These are phyloP conservation scores for Phytophthora pluvialis DNA, from an alignment of 352 stramenopile species.

Conservation along the genomic window DNA sequence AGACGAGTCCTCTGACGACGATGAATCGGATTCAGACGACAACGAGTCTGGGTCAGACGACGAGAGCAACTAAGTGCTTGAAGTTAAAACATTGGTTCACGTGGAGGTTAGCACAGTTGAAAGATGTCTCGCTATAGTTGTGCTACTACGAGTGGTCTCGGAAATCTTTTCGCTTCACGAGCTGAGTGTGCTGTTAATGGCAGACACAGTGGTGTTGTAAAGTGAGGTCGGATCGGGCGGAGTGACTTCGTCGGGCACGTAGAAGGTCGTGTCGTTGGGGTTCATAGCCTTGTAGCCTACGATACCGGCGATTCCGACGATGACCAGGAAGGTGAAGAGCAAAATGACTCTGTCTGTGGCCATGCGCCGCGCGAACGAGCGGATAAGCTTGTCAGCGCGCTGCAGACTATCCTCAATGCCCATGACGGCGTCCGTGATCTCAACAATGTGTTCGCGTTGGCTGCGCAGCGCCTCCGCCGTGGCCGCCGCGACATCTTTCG, in stretches of 20 bases:
- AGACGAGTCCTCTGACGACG: conserved; percentile 31
- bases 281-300: conserved; percentile 87
- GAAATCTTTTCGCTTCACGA: conserved; percentile 32
- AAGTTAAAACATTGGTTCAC: conserved; percentile 26
- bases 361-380: conserved; percentile 82
- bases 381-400: conserved; percentile 85
- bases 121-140: conserved; percentile 11
- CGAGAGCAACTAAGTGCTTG: conserved; percentile 15
- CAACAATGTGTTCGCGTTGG: conserved; percentile 88
- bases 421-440: conserved; percentile 90
- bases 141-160: no score
- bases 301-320: conserved; percentile 80
- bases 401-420: conserved; percentile 81
- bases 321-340: conserved; percentile 81
- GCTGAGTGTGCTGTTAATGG: conserved; percentile 63
- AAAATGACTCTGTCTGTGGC: conserved; percentile 85
- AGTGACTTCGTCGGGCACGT: conserved; percentile 86
- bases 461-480: conserved; percentile 81
- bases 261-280: conserved; percentile 79
- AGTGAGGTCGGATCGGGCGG: conserved; percentile 72
- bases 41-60: conserved; percentile 33
- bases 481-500: conserved; percentile 80
- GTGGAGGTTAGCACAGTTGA: conserved; percentile 13
- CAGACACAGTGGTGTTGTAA: conserved; percentile 80
- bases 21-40: conserved; percentile 30